These are phyloP conservation scores for Penicillium sp. DNA, from an alignment of 2,329 filamentous ascomycete genomes.

Conservation along the genomic window DNA sequence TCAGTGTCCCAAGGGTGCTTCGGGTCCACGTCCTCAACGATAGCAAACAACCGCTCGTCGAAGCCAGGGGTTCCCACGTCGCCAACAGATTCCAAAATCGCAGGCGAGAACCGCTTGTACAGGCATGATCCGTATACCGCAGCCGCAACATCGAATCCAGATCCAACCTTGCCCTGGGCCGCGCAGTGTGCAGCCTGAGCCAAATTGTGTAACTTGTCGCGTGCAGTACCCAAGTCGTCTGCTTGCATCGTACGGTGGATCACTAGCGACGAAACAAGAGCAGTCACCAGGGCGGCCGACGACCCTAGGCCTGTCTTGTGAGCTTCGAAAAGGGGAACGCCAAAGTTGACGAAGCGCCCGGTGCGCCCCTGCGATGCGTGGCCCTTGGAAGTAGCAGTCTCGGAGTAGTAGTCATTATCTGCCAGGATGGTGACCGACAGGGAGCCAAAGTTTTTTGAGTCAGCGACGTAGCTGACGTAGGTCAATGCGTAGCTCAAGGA, in stretches of 20 bases:
- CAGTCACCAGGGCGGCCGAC: constrained; percentile 88
- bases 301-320: constrained; percentile 97
- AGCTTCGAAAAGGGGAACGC: constrained; percentile 71
- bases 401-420: constrained; percentile 96
- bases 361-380: constrained; percentile 36
- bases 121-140: constrained; percentile 89
- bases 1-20: constrained; percentile 73
- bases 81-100: constrained; percentile 67
- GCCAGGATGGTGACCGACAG: constrained; percentile 83
- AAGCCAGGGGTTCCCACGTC: constrained; percentile 70
- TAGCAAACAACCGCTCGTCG: constrained; percentile 60
- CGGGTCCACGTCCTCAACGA: constrained; percentile 64
- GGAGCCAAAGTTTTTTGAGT: constrained; percentile 61
- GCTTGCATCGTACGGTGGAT: constrained; percentile 48
- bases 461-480: constrained; percentile 63
- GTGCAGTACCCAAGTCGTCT: constrained; percentile 52
- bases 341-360: constrained; percentile 73
- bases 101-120: constrained; percentile 89
- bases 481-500: constrained; percentile 84
- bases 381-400: constrained; percentile 51
- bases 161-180: constrained; percentile 94
- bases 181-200: constrained; percentile 92
- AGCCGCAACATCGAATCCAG: constrained; percentile 91
- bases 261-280: constrained; percentile 63
- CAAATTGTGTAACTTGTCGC: constrained; percentile 78